These are phyloP conservation scores for Endotrypanum monterogeii DNA, from an alignment of 208 protist genomes.

Conservation along the genomic window DNA sequence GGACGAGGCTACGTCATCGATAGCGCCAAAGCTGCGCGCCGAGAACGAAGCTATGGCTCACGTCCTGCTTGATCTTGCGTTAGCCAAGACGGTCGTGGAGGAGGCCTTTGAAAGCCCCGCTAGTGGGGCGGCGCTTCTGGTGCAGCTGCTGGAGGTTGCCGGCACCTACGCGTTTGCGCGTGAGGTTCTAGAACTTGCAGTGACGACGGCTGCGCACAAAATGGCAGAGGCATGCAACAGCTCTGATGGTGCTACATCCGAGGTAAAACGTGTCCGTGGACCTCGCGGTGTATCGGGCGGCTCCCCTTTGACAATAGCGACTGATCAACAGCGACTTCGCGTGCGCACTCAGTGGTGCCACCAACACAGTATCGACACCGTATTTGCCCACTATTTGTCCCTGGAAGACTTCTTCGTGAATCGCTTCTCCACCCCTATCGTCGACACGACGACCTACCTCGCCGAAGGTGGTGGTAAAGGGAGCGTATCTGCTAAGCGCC, in stretches of 20 bases:
- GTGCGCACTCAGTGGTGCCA: conserved; percentile 28
- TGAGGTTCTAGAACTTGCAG: conserved; percentile 39
- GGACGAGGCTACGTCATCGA: conserved; percentile 21
- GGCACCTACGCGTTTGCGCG: conserved; percentile 50
- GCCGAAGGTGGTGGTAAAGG: conserved; percentile 15
- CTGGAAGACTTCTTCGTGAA: conserved; percentile 35
- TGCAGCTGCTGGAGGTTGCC: conserved; percentile 44
- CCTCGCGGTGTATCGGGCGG: neutral
- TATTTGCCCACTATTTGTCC: conserved; percentile 24
- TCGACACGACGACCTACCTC: conserved; percentile 34
- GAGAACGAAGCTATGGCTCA: conserved; percentile 67
- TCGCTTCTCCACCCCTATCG: conserved; percentile 19
- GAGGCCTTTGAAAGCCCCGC: conserved; percentile 63
- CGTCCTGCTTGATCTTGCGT: conserved; percentile 68
- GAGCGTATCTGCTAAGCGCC: neutral
- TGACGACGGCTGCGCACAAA: conserved; percentile 22
- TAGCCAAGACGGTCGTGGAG: conserved; percentile 71
- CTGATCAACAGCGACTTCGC: conserved; percentile 28
- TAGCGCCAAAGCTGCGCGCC: conserved; percentile 41
- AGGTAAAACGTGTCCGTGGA: neutral
- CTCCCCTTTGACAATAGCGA: conserved; percentile 22
- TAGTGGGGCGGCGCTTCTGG: conserved; percentile 44
- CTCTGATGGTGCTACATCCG: conserved; percentile 6
- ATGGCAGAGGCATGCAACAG: conserved; percentile 39
- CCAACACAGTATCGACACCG: conserved; percentile 22